Evolutionary conservation across 495 filamentous ascomycete genomes (phyloP).

Genomic region (Hypoxylon subgilvum): DNA sequence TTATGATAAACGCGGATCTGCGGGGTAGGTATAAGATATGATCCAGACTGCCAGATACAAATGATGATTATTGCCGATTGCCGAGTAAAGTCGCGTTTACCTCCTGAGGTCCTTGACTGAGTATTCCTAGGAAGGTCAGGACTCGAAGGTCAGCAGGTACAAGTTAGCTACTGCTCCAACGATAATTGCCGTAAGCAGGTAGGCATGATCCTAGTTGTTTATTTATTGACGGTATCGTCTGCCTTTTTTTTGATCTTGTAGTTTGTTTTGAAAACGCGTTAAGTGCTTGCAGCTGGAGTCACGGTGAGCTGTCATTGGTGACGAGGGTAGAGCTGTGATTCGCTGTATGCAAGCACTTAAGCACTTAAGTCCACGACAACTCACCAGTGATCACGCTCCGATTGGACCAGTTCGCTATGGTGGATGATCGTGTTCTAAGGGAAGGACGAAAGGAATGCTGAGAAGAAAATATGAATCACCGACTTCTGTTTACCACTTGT

Average conservation of each 20-base stretch:
- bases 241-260: background rate
- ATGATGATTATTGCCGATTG: too few relatives aligned
- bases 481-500: too few relatives aligned
- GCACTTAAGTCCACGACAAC: slow-evolving; percentile 35
- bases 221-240: slow-evolving; percentile 13
- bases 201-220: slow-evolving; percentile 7
- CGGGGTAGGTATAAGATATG: slow-evolving; percentile 25
- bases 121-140: background rate
- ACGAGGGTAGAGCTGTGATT: slow-evolving; percentile 13
- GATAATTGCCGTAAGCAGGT: background rate
- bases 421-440: slow-evolving; percentile 19
- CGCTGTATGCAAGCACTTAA: slow-evolving; percentile 36
- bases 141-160: slow-evolving; percentile 21
- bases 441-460: background rate
- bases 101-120: too few relatives aligned
- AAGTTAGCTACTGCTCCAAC: slow-evolving; percentile 18
- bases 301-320: slow-evolving; percentile 17
- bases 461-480: background rate
- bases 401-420: slow-evolving; percentile 22
- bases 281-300: slow-evolving; percentile 26
- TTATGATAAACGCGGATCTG: slow-evolving; percentile 10
- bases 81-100: too few relatives aligned
- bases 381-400: slow-evolving; percentile 19
- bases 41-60: too few relatives aligned
- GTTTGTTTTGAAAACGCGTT: slow-evolving; percentile 30